Evolutionary conservation across 2,329 filamentous ascomycete genomes (phyloP), one percentile per base, ranked within the genome.

Genomic region (Diaporthe caulivora): DNA sequence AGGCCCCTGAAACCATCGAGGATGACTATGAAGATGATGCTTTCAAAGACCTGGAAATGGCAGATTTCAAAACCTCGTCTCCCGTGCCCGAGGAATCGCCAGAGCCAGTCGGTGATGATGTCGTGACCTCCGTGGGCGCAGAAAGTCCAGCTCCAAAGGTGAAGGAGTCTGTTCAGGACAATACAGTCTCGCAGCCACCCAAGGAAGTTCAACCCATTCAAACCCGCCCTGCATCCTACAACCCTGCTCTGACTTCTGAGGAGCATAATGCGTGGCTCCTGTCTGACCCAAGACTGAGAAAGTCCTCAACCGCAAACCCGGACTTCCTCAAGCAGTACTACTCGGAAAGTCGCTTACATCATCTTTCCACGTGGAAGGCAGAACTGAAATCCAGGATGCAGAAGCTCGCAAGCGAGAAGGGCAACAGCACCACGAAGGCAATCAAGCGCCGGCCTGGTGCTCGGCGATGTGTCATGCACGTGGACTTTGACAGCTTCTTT

Each of bases 401-500:
- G 82, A 91, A 89, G 10, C 85, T 97, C 71, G 92, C 95, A 11
- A 89, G 90, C 1, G 93, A 97, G 77, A 94, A 92, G 79, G 83
- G 84, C 0, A 77, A 86, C 74, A 29, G 51, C 18, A 71, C 87
- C 79, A 42, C 78, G 3, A 83, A 88, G 80, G 78, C 81, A 76
- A 8, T 85, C 77, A 86, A 92, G 78, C 86, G 87, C 54, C 87
- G 87, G 34, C 86, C 89, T 17, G 93, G 92, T 0, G 84, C 91
- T 3, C 88, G 95, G 74, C 87, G 93, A 67, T 99, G 98, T 78
- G 89, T 99, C 70, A 90, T 99, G 80, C 97, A 99, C 79, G 95
- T 99, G 40, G 97, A 99, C 80, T 99, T 99, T 81, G 97, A 99
- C 83, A 97, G 95, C 82, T 99, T 99, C 84, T 99, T 99, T 82